Base-by-base conservation (phyloP, 352 stramenopile genomes). In the Pythium phragmitis region DNA sequence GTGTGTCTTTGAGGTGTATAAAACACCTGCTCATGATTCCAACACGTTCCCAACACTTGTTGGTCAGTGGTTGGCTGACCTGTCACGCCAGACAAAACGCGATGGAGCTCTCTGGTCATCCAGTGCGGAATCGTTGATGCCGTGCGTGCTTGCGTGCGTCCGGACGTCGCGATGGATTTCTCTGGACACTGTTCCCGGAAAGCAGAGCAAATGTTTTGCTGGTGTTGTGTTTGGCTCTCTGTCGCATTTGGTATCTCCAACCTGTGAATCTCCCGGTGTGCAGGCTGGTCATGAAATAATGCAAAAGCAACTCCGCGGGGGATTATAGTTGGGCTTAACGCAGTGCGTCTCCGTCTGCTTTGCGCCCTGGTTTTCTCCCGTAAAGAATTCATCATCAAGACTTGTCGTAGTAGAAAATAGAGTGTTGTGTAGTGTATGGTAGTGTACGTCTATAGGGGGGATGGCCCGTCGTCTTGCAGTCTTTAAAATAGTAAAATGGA, bases 191-290 rank as follows among this genome's bases (percentile, higher is more conserved):
- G 19, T 17, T 5, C 12, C 36, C 19, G 21, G 21, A 21, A 21
- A 21, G 21, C 21, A 21, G 21, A n/a, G n/a, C n/a, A n/a, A n/a
- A n/a, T n/a, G n/a, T n/a, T n/a, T 21, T 21, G 21, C 21, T 1
- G 0, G 12, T 57, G 7, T 42, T 42, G 37, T 42, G 14, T 9
- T 14, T 14, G 37, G 9, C 37, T 42, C 37, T 42, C 37, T 42
- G 37, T 73, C 75, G 83, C 83, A 92, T 90, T 92, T 90, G 80
- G 83, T 92, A 92, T 92, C 83, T 92, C 83, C 80, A 82, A 80
- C 77, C 70, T 75, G 76, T 89, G 76, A 89, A 92, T 67, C 58
- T 65, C 23, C 60, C 39, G 37, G 79, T 91, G 82, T 89, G 76
- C 82, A 72, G 60, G 75, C 80, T 81, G 82, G 80, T 91, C 78